A percentile compares a stretch with the other conserved stretches of the same genome.
These are phyloP conservation scores for Pseudodiploospora longispora DNA, from an alignment of 2,329 filamentous ascomycete genomes.

Conservation along the genomic window DNA sequence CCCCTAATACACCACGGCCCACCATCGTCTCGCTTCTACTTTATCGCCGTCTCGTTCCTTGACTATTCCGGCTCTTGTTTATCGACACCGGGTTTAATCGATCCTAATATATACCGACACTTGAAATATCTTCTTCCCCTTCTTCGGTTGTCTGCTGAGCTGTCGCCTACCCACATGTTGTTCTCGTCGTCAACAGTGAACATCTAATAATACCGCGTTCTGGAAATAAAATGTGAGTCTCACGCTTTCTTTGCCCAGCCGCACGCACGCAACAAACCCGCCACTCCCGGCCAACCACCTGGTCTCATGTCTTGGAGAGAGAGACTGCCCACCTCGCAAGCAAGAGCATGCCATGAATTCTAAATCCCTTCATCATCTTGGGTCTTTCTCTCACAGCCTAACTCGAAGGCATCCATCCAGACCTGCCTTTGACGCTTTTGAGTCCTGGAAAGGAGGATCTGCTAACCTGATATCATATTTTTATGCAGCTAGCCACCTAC, in stretches of 20 bases:
- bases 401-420: neutral
- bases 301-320: constrained; percentile 12
- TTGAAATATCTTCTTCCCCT: too few species aligned
- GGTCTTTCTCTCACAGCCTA: neutral
- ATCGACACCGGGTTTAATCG: too few species aligned
- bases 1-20: too few species aligned
- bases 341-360: neutral
- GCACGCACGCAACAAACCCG: constrained; percentile 18
- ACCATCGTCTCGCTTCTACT: too few species aligned
- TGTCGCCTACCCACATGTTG: too few species aligned
- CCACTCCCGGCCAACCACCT: constrained; percentile 21
- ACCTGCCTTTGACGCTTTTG: too few species aligned
- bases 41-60: too few species aligned
- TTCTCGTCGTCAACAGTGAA: too few species aligned
- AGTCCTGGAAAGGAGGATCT: neutral
- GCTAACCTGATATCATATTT: constrained; percentile 5
- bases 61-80: too few species aligned
- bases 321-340: constrained; percentile 3
- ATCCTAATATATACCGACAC: too few species aligned
- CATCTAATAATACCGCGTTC: too few species aligned
- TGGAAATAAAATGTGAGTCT: constrained; percentile 28
- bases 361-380: neutral
- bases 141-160: too few species aligned
- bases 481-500: constrained; percentile 7
- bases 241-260: constrained; percentile 18